These are phyloP conservation scores for Xylaria sp. DNA, from an alignment of 2,329 filamentous ascomycete species.

Conservation along the genomic window DNA sequence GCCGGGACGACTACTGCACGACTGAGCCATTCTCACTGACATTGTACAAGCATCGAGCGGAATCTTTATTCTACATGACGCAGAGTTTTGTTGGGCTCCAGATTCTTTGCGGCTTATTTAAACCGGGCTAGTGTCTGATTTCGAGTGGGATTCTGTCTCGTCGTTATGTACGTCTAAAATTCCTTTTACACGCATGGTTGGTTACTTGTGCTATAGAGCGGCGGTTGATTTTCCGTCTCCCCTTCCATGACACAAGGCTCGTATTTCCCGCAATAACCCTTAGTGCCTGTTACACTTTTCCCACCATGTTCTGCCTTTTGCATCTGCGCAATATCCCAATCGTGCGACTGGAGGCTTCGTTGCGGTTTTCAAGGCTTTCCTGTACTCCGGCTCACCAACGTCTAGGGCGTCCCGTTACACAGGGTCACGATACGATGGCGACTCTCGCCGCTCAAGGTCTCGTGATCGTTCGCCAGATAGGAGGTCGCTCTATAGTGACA, in stretches of 20 bases:
- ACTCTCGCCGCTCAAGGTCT: constrained; percentile 66
- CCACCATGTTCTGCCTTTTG: background rate
- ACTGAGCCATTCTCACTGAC: background rate
- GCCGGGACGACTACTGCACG: background rate
- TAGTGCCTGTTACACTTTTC: background rate
- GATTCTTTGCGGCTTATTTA: constrained; percentile 21
- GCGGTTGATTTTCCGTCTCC: background rate
- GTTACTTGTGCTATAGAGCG: background rate
- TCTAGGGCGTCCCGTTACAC: constrained; percentile 59
- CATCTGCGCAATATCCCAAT: background rate
- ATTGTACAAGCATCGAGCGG: constrained; percentile 5
- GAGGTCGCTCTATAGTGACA: constrained; percentile 61
- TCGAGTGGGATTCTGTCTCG: background rate
- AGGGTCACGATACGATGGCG: constrained; percentile 66
- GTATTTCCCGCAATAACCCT: background rate
- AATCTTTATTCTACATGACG: background rate
- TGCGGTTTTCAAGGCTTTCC: background rate
- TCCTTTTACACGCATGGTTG: background rate
- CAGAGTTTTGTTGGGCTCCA: background rate
- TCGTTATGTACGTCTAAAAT: constrained; percentile 33
- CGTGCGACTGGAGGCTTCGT: background rate
- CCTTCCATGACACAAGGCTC: background rate
- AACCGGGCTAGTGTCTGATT: background rate
- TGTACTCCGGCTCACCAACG: constrained; percentile 22
- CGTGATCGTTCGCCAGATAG: constrained; percentile 73